Percentiles rank a stretch among this genome's conserved stretches.
phyloP scores from a whole-genome alignment of 1,284 basidiomycete genomes.

The Cryptococcus deneoformans region DNA sequence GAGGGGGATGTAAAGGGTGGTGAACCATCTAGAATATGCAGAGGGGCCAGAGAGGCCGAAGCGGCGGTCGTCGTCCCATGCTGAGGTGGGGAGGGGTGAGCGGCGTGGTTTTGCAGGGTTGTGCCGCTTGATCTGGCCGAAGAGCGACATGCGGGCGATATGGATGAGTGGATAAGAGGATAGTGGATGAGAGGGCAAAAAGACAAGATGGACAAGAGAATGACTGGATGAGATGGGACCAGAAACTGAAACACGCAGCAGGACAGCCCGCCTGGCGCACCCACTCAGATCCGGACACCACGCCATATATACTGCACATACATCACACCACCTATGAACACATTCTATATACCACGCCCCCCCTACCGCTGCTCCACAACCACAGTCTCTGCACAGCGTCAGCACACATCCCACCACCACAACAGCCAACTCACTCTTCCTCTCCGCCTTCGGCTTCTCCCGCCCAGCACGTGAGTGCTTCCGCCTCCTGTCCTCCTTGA shows the following conservation, averaged over 20 bases:
- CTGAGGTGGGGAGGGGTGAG: slow-evolving; percentile 44
- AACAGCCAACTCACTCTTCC: slow-evolving; percentile 59
- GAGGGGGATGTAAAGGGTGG: slow-evolving; percentile 43
- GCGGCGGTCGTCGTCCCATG: slow-evolving; percentile 36
- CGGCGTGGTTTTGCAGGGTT: slow-evolving; percentile 34
- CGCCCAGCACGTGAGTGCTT: slow-evolving; percentile 81
- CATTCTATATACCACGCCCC: too few species aligned
- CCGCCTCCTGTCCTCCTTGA: slow-evolving; percentile 91
- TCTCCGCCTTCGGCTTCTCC: slow-evolving; percentile 86
- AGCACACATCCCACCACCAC: slow-evolving; percentile 1
- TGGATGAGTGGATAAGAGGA: too few species aligned
- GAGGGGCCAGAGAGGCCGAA: slow-evolving; percentile 29
- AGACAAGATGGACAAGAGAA: too few species aligned
- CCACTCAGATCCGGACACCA: too few species aligned
- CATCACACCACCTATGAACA: too few species aligned
- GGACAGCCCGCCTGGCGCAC: too few species aligned
- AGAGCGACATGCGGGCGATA: slow-evolving; percentile 42
- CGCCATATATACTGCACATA: too few species aligned
- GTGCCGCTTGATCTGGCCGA: slow-evolving; percentile 49
- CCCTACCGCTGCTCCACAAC: slow-evolving; percentile 67
- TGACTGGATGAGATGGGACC: too few species aligned
- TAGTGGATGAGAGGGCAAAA: too few species aligned
- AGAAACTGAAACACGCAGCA: too few species aligned
- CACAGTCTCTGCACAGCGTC: slow-evolving; percentile 56
- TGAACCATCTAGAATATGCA: slow-evolving; percentile 31